phyloP scores from a whole-genome alignment of 768 basidiomycete species.

The Phlebiopsis gigantea region DNA sequence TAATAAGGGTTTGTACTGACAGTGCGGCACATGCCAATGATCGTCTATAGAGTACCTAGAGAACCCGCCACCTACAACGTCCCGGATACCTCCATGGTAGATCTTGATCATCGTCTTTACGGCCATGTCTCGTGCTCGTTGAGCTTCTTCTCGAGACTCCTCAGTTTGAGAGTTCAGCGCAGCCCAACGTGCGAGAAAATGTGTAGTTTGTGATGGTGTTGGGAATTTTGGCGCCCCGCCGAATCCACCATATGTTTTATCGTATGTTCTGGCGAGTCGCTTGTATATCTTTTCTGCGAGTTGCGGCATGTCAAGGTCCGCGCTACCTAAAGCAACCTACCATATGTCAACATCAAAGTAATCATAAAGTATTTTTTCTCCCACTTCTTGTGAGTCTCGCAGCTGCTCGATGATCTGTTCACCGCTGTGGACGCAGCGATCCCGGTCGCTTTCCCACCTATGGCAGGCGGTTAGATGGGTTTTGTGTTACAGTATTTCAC shows the following conservation, averaged over 20 bases:
- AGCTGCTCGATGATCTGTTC: conserved; percentile 20
- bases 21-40: conserved; percentile 37
- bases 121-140: conserved; percentile 18
- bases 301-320: conserved; percentile 2
- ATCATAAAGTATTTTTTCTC: background rate
- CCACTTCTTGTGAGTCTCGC: conserved; percentile 2
- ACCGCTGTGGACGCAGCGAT: conserved; percentile 14
- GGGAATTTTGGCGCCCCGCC: conserved; percentile 35
- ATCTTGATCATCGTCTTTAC: conserved; percentile 20
- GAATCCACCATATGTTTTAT: conserved; percentile 32
- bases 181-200: conserved; percentile 21
- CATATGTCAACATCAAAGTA: background rate
- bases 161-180: conserved; percentile 8
- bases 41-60: conserved; percentile 37
- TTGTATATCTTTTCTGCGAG: conserved; percentile 14
- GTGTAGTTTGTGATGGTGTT: conserved; percentile 19
- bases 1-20: conserved; percentile 9
- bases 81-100: conserved; percentile 32
- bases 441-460: conserved; percentile 19
- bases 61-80: conserved; percentile 35
- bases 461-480: background rate
- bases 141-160: conserved; percentile 7
- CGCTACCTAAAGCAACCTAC: conserved; percentile 7
- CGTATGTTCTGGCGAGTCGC: conserved; percentile 20
- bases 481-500: background rate